Evolutionary conservation across 495 filamentous ascomycete genomes (phyloP), one percentile per base, ranked within the genome.

Genomic region (Friedmanniomyces simplex): DNA sequence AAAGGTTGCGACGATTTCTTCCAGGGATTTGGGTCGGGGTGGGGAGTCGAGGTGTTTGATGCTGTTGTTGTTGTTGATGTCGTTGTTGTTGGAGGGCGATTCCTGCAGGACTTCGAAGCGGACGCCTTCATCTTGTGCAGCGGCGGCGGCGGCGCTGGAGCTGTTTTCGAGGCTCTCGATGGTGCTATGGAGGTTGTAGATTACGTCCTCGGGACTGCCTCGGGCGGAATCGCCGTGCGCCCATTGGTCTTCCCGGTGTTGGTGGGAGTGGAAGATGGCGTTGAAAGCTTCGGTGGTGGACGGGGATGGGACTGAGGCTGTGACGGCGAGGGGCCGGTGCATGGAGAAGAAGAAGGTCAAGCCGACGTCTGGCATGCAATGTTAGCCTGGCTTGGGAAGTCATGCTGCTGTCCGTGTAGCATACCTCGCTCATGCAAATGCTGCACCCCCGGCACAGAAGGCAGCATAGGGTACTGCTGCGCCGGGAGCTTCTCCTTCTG

Each of bases 281-380:
- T 87, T 82, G 67, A 96, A 96, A 37, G 82, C 77, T 68, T 85
- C 83, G 50, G 81, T 71, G 43, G 81, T 84, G 41, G 88, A 78
- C 13, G 80, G 73, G 39, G 83, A 81, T 42, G 91, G 91, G 49
- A 94, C 79, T 50, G 83, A 80, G 60, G 82, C 79, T 26, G 87
- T 91, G 64, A 96, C 79, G 54, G 88, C 94, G 63, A 98, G 91
- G 4, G 93, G 93, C 52, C 93, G 82, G 75, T 98, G 89, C 59
- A 91, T 86, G 56, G 93, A 93, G 74, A 96, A 98, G 77, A 98
- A 97, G 50, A 85, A 85, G 7, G 91, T 89, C 30, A 95, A 75
- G 60, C 84, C 84, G 45, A 96, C 76, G 67, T 94, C 93, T 98
- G 42, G 13, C 21, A 13, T 13, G 39, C 14, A 32, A 3, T 32